Conservation (phyloP, 2,329 filamentous ascomycete genomes). For the Dothideomycetidae sp. region DNA sequence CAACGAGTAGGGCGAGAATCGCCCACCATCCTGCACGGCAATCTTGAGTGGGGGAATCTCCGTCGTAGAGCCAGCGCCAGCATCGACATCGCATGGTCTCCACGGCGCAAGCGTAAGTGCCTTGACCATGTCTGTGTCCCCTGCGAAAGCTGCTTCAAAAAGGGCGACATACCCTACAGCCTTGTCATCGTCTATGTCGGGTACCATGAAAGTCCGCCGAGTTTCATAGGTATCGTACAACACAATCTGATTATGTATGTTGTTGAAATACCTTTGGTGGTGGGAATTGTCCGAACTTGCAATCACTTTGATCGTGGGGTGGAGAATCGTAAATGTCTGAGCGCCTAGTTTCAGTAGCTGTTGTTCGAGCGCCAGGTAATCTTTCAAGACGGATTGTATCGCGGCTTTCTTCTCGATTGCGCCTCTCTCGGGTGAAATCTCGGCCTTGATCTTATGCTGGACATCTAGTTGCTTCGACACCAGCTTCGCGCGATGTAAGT, state of each 20-base stretch:
- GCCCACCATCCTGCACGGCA: constrained; percentile 38
- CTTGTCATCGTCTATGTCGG: constrained; percentile 39
- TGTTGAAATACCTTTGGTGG: constrained; percentile 35
- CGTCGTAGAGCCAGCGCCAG: constrained; percentile 22
- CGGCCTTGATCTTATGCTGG: constrained; percentile 17
- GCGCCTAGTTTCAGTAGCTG: constrained; percentile 43
- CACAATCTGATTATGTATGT: not conserved
- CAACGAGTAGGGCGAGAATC: constrained; percentile 51
- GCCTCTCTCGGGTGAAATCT: constrained; percentile 18
- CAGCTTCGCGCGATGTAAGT: not conserved
- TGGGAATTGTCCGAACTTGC: not conserved
- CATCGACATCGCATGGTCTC: constrained; percentile 25
- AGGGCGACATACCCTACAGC: constrained; percentile 48
- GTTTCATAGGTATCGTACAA: not conserved
- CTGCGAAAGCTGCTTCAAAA: constrained; percentile 60
- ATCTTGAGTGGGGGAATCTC: constrained; percentile 49
- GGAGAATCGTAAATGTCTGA: constrained; percentile 51
- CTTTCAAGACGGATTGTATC: constrained; percentile 36
- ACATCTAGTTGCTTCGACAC: constrained; percentile 21
- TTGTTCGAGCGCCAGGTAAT: constrained; percentile 42
- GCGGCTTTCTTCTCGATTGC: constrained; percentile 41
- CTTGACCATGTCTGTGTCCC: constrained; percentile 54
- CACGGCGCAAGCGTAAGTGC: constrained; percentile 46
- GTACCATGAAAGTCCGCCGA: constrained; percentile 35
- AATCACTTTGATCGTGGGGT: constrained; percentile 38